A percentile compares a stretch with the other conserved stretches of the same genome.
These are phyloP conservation scores for Vigna nakashimae DNA, from an alignment of 306 rosid species.

Conservation along the genomic window DNA sequence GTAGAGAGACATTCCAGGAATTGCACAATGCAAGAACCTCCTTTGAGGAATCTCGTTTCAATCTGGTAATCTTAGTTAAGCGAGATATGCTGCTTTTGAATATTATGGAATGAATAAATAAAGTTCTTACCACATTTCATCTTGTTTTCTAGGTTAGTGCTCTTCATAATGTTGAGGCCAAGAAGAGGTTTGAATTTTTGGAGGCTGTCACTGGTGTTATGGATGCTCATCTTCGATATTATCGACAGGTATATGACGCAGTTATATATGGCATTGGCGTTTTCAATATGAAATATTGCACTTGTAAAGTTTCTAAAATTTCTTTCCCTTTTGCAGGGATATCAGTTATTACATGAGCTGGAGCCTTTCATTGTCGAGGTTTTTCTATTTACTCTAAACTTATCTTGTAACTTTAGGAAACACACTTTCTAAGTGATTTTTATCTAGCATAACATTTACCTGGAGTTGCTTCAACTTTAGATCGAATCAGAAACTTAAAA, in stretches of 20 bases:
- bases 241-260: slow-evolving; percentile 64
- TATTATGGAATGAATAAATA: slow-evolving; percentile 17
- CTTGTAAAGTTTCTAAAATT: slow-evolving; percentile 16
- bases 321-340: slow-evolving; percentile 51
- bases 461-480: not conserved
- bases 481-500: not conserved
- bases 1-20: slow-evolving; percentile 86
- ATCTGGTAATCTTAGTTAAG: slow-evolving; percentile 66
- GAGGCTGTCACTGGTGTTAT: slow-evolving; percentile 84
- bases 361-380: slow-evolving; percentile 66
- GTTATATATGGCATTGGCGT: not conserved
- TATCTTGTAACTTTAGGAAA: slow-evolving; percentile 34
- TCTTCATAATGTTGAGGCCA: slow-evolving; percentile 78
- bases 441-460: not conserved
- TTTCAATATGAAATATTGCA: slow-evolving; percentile 10
- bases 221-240: slow-evolving; percentile 87
- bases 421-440: not conserved
- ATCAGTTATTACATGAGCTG: slow-evolving; percentile 54
- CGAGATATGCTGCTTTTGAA: slow-evolving; percentile 35
- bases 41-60: slow-evolving; percentile 86
- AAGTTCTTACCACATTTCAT: slow-evolving; percentile 40
- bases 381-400: slow-evolving; percentile 4
- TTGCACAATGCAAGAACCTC: slow-evolving; percentile 65
- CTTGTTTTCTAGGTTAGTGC: slow-evolving; percentile 61
- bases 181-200: slow-evolving; percentile 76